Evolutionary conservation across 1,284 basidiomycete species (phyloP).

Genomic region (Pholiota adiposa): DNA sequence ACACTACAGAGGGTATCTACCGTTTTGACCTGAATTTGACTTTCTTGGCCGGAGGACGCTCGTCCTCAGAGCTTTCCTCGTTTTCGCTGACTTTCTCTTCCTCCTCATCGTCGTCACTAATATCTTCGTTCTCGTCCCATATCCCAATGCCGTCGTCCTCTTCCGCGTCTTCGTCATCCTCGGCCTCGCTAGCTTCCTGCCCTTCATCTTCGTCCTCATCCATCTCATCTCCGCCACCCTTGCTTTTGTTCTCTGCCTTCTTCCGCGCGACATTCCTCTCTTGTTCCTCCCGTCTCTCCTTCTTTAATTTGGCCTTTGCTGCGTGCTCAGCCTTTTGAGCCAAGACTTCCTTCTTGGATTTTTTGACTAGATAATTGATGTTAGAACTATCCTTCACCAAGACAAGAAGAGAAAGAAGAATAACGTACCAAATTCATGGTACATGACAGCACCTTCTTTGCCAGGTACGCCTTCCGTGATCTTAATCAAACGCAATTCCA

Average conservation of each 20-base stretch:
- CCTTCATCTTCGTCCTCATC: slow-evolving; percentile 47
- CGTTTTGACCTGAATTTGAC: slow-evolving; percentile 28
- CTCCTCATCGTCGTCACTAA: slow-evolving; percentile 32
- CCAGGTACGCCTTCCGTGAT: slow-evolving; percentile 94
- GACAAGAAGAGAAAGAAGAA: neutral
- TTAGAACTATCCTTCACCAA: slow-evolving; percentile 4
- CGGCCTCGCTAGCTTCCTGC: slow-evolving; percentile 25
- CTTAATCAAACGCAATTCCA: slow-evolving; percentile 94
- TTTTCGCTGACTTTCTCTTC: slow-evolving; percentile 32
- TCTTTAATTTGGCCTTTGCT: slow-evolving; percentile 74
- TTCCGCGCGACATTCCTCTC: slow-evolving; percentile 87
- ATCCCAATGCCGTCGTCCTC: slow-evolving; percentile 58
- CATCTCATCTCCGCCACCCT: slow-evolving; percentile 39
- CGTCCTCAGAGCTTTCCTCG: slow-evolving; percentile 32
- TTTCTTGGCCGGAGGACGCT: slow-evolving; percentile 35
- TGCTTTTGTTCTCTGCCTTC: slow-evolving; percentile 53
- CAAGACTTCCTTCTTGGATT: slow-evolving; percentile 73
- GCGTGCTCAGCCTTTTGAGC: slow-evolving; percentile 76
- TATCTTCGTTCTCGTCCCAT: slow-evolving; percentile 36
- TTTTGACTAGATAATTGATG: slow-evolving; percentile 66
- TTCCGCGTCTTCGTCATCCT: slow-evolving; percentile 37
- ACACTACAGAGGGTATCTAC: slow-evolving; percentile 15
- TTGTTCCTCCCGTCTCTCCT: slow-evolving; percentile 83
- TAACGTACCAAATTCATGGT: slow-evolving; percentile 85
- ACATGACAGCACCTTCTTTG: slow-evolving; percentile 87